phyloP scores from a whole-genome alignment of 2,329 filamentous ascomycete species.

The Pezicula radicicola region DNA sequence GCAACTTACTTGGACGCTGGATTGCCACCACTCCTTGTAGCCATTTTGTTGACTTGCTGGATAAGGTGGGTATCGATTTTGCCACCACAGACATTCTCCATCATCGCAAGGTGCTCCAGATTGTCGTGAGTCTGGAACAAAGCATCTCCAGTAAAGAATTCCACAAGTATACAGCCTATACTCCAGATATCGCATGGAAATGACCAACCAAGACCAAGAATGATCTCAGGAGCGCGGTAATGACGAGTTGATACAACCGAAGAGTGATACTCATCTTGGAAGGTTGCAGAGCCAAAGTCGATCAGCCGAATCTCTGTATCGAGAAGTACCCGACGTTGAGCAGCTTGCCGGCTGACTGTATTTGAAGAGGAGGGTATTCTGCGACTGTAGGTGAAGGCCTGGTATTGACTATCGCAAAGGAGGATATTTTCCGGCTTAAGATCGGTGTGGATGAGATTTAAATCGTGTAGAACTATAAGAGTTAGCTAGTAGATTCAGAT shows the following conservation, averaged over 20 bases:
- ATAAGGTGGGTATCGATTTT: constrained; percentile 59
- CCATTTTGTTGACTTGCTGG: constrained; percentile 52
- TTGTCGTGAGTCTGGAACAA: constrained; percentile 73
- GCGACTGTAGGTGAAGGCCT: constrained; percentile 69
- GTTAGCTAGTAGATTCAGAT: constrained; percentile 19
- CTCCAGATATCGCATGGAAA: constrained; percentile 73
- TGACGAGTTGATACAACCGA: constrained; percentile 69
- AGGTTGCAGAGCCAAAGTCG: constrained; percentile 70
- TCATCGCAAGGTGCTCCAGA: constrained; percentile 72
- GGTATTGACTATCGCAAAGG: constrained; percentile 61
- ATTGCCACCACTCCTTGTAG: constrained; percentile 54
- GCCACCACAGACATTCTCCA: constrained; percentile 63
- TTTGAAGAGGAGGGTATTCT: constrained; percentile 66
- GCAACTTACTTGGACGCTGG: constrained; percentile 60
- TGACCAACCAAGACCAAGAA: constrained; percentile 68
- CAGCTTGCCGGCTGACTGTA: constrained; percentile 57
- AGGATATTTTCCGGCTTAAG: constrained; percentile 70
- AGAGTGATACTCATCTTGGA: constrained; percentile 71
- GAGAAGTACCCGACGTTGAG: constrained; percentile 60
- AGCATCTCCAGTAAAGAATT: constrained; percentile 70
- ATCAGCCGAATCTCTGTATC: constrained; percentile 70
- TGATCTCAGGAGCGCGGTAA: constrained; percentile 69
- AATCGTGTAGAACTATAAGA: constrained; percentile 78
- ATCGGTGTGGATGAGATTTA: constrained; percentile 94
- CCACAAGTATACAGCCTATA: constrained; percentile 69